Conservation (phyloP, 371 early-diverging fungal species). For the Dinochytrium kinnereticum region DNA sequence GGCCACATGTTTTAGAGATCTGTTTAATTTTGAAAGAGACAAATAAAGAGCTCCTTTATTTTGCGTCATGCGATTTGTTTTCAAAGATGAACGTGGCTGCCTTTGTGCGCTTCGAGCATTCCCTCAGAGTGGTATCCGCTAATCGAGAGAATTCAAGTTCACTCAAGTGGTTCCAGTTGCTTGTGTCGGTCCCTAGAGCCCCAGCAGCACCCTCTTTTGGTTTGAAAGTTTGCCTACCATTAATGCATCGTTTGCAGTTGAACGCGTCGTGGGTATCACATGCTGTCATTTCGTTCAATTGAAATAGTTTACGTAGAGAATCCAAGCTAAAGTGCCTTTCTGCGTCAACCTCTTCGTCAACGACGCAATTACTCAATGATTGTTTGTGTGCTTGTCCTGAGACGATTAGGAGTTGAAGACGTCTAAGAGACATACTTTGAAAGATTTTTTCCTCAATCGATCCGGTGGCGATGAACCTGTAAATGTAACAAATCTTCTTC, state of each 20-base stretch:
- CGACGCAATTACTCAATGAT: conserved; percentile 89
- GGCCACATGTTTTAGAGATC: too few species aligned
- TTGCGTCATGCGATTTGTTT: conserved; percentile 76
- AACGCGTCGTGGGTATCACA: conserved; percentile 97
- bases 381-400: conserved; percentile 64
- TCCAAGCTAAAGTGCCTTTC: conserved; percentile 93
- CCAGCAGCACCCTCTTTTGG: conserved; percentile 57
- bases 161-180: conserved; percentile 85
- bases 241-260: conserved; percentile 86
- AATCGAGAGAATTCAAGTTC: conserved; percentile 69
- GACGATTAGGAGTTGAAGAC: neutral
- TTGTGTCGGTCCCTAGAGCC: conserved; percentile 61
- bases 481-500: conserved; percentile 91
- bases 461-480: conserved; percentile 93
- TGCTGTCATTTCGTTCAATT: conserved; percentile 72
- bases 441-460: conserved; percentile 98
- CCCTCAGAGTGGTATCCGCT: conserved; percentile 75
- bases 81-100: conserved; percentile 90
- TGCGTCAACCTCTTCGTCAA: conserved; percentile 84
- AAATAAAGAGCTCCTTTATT: too few species aligned
- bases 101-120: conserved; percentile 63
- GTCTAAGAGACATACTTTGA: conserved; percentile 78
- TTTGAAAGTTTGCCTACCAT: conserved; percentile 74
- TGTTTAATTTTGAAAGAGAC: too few species aligned
- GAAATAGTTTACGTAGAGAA: conserved; percentile 87